A percentile compares a stretch with the other conserved stretches of the same genome.
Evolutionary conservation across 805 yeast genomes (phyloP).

Genomic region (Cyberlindnera bimundalis): DNA sequence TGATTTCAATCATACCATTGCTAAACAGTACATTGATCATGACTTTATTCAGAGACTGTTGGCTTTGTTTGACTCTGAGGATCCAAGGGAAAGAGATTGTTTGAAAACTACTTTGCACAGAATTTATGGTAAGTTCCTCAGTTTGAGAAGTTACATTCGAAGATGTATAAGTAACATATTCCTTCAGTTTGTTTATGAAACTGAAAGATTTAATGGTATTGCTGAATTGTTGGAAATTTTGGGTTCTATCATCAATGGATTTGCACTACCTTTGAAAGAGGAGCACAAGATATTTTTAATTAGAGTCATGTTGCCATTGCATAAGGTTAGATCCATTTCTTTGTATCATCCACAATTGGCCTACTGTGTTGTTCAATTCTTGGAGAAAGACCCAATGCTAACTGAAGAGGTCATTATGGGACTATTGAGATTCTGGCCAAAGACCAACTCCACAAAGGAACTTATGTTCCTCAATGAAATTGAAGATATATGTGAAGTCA

Average conservation of each 20-base stretch:
- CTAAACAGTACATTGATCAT: slow-evolving; percentile 92
- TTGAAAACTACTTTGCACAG: slow-evolving; percentile 93
- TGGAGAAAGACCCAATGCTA: slow-evolving; percentile 87
- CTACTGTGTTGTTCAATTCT: slow-evolving; percentile 92
- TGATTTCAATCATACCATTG: slow-evolving; percentile 88
- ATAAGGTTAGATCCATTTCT: slow-evolving; percentile 83
- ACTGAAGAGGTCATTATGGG: slow-evolving; percentile 98
- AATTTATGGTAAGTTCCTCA: slow-evolving; percentile 91
- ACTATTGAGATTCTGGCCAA: slow-evolving; percentile 92
- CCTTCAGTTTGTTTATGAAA: slow-evolving; percentile 89
- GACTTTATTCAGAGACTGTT: slow-evolving; percentile 75
- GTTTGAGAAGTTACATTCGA: slow-evolving; percentile 85
- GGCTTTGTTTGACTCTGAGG: slow-evolving; percentile 93
- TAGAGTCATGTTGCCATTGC: slow-evolving; percentile 85
- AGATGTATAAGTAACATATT: slow-evolving; percentile 90
- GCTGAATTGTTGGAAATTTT: slow-evolving; percentile 92
- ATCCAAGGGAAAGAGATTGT: slow-evolving; percentile 93
- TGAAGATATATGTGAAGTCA: slow-evolving; percentile 94
- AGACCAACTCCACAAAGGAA: slow-evolving; percentile 90
- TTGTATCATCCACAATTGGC: slow-evolving; percentile 96
- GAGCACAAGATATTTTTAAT: slow-evolving; percentile 91
- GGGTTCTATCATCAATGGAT: slow-evolving; percentile 96
- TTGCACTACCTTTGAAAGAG: slow-evolving; percentile 94
- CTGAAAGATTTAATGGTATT: slow-evolving; percentile 92
- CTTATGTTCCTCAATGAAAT: slow-evolving; percentile 93